Percentiles rank a stretch among this genome's conserved stretches.
phyloP scores from a whole-genome alignment of 345 rosid genomes.

The Melaleuca quinquenervia region DNA sequence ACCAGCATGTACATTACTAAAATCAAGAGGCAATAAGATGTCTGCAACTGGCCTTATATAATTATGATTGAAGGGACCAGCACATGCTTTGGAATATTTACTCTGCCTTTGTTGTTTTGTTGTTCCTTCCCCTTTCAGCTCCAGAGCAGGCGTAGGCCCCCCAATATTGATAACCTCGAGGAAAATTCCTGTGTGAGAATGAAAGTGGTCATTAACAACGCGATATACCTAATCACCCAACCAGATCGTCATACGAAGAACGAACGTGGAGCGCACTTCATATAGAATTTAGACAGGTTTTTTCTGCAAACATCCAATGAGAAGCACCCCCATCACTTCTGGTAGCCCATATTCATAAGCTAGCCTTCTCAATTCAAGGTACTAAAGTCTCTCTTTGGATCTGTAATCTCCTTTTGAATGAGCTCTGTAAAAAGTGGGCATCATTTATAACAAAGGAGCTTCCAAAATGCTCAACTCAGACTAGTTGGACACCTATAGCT shows the following conservation, averaged over 20 bases:
- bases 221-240: not conserved
- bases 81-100: not conserved
- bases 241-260: not conserved
- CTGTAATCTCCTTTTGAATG: not conserved
- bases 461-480: not conserved
- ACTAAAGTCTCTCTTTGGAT: not conserved
- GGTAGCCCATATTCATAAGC: not conserved
- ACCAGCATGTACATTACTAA: not conserved
- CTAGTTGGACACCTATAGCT: not conserved
- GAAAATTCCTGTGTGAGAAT: not conserved
- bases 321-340: not conserved
- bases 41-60: not conserved
- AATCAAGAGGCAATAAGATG: not conserved
- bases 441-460: not conserved
- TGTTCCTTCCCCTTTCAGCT: not conserved
- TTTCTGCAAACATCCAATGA: not conserved
- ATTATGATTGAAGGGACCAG: not conserved
- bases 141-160: not conserved
- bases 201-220: not conserved
- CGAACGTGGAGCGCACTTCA: not conserved
- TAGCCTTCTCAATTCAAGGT: not conserved
- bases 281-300: not conserved
- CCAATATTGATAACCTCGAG: not conserved
- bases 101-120: not conserved
- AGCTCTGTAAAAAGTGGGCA: not conserved